Base-by-base conservation (phyloP, 768 basidiomycete species). In the Suillus fuscotomentosus region DNA sequence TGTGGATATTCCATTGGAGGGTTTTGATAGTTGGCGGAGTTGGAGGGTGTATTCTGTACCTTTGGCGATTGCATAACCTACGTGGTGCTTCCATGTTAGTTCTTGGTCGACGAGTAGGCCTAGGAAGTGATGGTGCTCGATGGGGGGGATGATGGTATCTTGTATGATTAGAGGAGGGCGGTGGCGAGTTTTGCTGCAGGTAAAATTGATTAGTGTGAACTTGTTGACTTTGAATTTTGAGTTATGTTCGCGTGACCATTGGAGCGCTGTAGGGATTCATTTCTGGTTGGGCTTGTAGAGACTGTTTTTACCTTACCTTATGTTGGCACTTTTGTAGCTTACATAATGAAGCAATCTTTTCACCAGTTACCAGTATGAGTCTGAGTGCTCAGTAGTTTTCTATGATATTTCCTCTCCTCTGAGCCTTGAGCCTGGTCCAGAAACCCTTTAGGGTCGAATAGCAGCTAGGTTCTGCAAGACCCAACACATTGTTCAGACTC, bases 141-240 rank as follows among this genome's bases (percentile, higher is more conserved):
- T 8, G 0, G 60, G 60, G 0, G 6, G 42, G 8, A 64, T 61
- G 1, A 3, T 47, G 3, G 8, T 47, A 1, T 38, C 24, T 3
- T 56, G 11, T 0, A 63, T 20, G 2, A 15, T 11, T 8, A 63
- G 2, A 1, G 20, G 1, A 0, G 43, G 55, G 0, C 6, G 10
- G 0, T 5, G 3, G 3, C 20, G 36, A 7, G 24, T 48, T 13
- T 4, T 48, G 22, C 36, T 63, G 5, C 3, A 3, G 0, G 63
- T 36, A 15, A 63, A 63, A 8, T 63, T 47, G 2, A 63, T 63
- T 0, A 63, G 63, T 4, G 55, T 7, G 1, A 59, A 63, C 31
- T 70, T 70, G 27, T 24, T 54, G 15, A 61, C 61, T 53, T 69
- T 64, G 22, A 71, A 70, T 10, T 20, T 63, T 8, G 56, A 63